Conservation (phyloP, 2,329 filamentous ascomycete species). For the Aspergillus hiratsukae region DNA sequence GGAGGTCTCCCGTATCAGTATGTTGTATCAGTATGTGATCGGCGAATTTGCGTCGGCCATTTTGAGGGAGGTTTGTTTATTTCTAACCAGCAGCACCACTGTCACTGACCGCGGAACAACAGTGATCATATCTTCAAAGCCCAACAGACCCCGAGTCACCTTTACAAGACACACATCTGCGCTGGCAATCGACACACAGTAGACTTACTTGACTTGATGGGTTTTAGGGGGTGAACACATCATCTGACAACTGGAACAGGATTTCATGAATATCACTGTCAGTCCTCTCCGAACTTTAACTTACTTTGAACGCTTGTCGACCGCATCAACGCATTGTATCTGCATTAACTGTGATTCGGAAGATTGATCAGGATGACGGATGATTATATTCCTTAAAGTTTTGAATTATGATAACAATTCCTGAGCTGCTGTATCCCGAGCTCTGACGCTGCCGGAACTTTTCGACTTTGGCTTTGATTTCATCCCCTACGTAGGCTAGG, state of each 20-base stretch:
- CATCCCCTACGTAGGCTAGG: no score
- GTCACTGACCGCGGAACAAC: background rate
- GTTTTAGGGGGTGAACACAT: no score
- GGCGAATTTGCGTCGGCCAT: background rate
- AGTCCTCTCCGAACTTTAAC: background rate
- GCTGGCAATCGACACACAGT: background rate
- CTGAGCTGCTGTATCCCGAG: no score
- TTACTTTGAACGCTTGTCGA: background rate
- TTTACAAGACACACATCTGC: background rate
- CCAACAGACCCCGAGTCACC: background rate
- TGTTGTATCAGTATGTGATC: background rate
- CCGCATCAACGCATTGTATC: background rate
- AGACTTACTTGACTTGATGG: background rate
- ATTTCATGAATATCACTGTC: no score
- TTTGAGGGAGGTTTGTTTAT: background rate
- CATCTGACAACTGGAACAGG: background rate
- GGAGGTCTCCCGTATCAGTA: background rate
- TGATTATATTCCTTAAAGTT: background rate
- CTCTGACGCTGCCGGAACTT: no score
- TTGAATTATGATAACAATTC: no score
- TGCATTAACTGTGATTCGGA: background rate
- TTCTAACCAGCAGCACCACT: background rate
- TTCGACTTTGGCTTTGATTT: no score
- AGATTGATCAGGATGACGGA: background rate
- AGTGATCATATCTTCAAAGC: background rate